Conservation (phyloP, 768 basidiomycete species). For the Collybiopsis luxurians region DNA sequence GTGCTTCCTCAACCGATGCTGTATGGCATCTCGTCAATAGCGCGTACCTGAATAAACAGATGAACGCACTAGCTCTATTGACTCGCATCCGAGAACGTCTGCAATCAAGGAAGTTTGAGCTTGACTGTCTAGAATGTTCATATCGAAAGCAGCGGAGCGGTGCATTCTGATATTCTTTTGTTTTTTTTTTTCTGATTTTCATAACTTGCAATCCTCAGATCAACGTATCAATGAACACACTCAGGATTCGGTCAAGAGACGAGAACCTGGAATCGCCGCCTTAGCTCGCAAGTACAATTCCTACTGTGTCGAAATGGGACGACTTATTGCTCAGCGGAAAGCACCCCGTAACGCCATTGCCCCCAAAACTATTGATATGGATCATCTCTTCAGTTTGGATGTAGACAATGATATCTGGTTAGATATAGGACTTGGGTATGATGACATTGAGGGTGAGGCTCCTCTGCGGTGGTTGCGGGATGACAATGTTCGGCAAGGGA, state of each 20-base stretch:
- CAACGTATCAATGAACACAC: slow-evolving; percentile 14
- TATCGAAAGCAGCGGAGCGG: too few relatives aligned
- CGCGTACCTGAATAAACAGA: background rate
- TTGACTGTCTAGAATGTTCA: slow-evolving; percentile 13
- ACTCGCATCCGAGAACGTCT: slow-evolving; percentile 13
- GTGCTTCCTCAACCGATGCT: background rate
- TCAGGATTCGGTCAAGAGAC: slow-evolving; percentile 7
- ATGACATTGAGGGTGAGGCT: slow-evolving; percentile 12
- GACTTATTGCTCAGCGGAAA: slow-evolving; percentile 14
- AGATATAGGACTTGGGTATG: slow-evolving; percentile 20
- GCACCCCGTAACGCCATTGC: slow-evolving; percentile 15
- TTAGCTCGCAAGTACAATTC: slow-evolving; percentile 18
- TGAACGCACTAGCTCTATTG: slow-evolving; percentile 21
- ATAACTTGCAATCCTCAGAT: too few relatives aligned
- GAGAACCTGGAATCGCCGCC: slow-evolving; percentile 16
- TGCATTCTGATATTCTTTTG: too few relatives aligned
- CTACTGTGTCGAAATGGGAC: slow-evolving; percentile 14
- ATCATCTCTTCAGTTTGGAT: slow-evolving; percentile 22
- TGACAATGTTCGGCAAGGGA: slow-evolving; percentile 15
- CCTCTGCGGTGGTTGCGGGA: slow-evolving; percentile 17
- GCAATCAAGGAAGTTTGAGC: slow-evolving; percentile 16
- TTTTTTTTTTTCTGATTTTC: too few relatives aligned
- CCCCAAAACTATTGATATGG: slow-evolving; percentile 14
- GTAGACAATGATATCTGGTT: slow-evolving; percentile 29
- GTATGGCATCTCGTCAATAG: slow-evolving; percentile 9